These are phyloP conservation scores for Pseudogymnoascus sp. DNA, from an alignment of 2,329 filamentous ascomycete species.

Conservation along the genomic window DNA sequence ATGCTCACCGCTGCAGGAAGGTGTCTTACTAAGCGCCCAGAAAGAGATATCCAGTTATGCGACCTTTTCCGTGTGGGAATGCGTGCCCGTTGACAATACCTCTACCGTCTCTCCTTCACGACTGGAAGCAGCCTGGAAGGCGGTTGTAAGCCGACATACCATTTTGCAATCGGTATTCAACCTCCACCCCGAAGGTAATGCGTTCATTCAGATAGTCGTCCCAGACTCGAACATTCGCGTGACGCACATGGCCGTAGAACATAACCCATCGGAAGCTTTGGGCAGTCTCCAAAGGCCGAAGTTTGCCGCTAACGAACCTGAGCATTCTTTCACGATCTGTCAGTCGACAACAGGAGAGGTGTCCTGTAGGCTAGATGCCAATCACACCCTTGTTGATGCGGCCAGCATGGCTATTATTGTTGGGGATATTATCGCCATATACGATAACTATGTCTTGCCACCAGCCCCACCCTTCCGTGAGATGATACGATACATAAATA, in stretches of 20 bases:
- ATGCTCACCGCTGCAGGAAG: conserved; percentile 30
- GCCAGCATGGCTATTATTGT: conserved; percentile 12
- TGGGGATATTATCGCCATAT: conserved; percentile 9
- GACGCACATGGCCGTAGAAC: not conserved
- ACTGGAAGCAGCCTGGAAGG: not conserved
- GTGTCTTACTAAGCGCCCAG: conserved; percentile 22
- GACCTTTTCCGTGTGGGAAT: conserved; percentile 21
- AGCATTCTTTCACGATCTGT: conserved; percentile 1
- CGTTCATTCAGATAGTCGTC: not conserved
- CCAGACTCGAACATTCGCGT: not conserved
- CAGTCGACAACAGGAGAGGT: conserved; percentile 9
- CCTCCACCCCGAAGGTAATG: not conserved
- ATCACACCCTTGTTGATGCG: conserved; percentile 7
- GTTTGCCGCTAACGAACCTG: not conserved
- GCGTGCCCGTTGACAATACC: conserved; percentile 17
- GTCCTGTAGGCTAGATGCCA: not conserved
- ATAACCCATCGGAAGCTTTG: not conserved
- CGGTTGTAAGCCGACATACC: conserved; percentile 1
- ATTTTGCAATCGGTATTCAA: conserved; percentile 1
- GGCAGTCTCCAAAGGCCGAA: not conserved
- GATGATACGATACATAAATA: not conserved
- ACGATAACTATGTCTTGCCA: conserved; percentile 2
- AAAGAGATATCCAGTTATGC: conserved; percentile 9
- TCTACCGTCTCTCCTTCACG: conserved; percentile 29
- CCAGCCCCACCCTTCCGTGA: not conserved